Base-by-base conservation (phyloP, 352 stramenopile species). In the Pythium insidiosum region DNA sequence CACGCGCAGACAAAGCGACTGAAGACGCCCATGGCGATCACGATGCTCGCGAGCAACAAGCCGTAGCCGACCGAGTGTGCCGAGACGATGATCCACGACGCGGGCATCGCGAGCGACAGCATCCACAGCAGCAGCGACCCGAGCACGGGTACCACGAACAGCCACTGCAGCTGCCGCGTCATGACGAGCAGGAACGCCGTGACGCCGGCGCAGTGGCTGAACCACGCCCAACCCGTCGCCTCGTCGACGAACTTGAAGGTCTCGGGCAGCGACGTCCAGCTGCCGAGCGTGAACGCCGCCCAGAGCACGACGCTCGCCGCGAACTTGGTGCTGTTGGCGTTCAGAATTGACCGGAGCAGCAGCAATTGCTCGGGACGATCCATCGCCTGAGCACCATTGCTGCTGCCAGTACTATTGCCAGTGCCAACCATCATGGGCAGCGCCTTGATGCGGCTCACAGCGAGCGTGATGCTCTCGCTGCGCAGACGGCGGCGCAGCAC, bases 211-310 rank as follows among this genome's bases (percentile, higher is more conserved):
- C 72, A 86, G 37, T 91, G 79, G 36, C 79, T 91, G 49, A 91
- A 91, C 79, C 79, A 91, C 15, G 75, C 79, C 79, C 79, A 91
- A 13, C 79, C 79, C 7, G 79, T 91, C 15, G 77, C 73, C 62
- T 88, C 67, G 44, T 91, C 79, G 15, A 91, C 79, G 52, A 91
- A 88, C 40, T 91, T 91, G 38, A 91, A 52, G 42, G 61, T 68
- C 4, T 88, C 73, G 7, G 79, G 79, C 21, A 91, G 61, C n/a
- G 79, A 91, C 5, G 74, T 67, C 74, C 77, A 91, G 6, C 72
- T 68, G 35, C 79, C 79, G 0, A 84, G 51, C 2, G 79, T 91
- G 35, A 87, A 85, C 20, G 70, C 72, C 2, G 57, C 75, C 79
- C 79, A 91, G 2, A 91, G 63, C 29, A 79, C 50, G n/a, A 91